phyloP scores from a whole-genome alignment of 2,329 filamentous ascomycete species.

The Ascochyta pisi region DNA sequence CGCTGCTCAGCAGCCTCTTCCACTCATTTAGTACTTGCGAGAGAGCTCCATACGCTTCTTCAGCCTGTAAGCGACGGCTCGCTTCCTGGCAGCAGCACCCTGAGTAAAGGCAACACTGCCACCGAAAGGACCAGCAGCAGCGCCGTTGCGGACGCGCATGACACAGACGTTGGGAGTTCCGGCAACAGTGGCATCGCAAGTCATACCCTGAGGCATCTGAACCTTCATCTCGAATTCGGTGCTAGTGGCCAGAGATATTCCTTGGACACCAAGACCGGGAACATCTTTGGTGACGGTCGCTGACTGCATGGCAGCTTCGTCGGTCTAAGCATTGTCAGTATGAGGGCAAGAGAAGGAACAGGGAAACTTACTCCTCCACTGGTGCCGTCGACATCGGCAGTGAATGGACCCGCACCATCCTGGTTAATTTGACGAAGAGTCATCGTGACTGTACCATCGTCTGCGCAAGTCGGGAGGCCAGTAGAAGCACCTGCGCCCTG shows the following conservation, averaged over 20 bases:
- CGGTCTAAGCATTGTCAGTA: constrained; percentile 45
- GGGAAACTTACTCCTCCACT: constrained; percentile 59
- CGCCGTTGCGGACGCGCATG: constrained; percentile 68
- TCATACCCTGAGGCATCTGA: constrained; percentile 72
- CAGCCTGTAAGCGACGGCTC: constrained; percentile 63
- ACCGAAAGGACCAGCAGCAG: constrained; percentile 70
- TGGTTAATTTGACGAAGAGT: constrained; percentile 74
- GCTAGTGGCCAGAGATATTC: constrained; percentile 63
- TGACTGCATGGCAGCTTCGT: constrained; percentile 64
- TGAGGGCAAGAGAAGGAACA: background rate
- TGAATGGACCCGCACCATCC: constrained; percentile 71
- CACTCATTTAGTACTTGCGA: constrained; percentile 26
- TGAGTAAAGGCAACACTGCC: constrained; percentile 72
- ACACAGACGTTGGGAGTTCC: constrained; percentile 69
- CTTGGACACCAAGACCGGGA: constrained; percentile 63
- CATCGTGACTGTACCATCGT: constrained; percentile 68
- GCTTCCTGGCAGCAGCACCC: constrained; percentile 63
- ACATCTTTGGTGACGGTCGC: constrained; percentile 68
- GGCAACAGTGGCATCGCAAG: constrained; percentile 66
- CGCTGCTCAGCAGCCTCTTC: background rate
- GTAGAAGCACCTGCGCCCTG: constrained; percentile 60
- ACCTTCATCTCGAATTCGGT: constrained; percentile 70
- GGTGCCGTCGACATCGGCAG: constrained; percentile 66
- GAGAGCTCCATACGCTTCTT: constrained; percentile 49
- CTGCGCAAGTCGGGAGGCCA: constrained; percentile 67